Conservation (phyloP, 208 protist species). For the Acanthamoeba culbertsoni region DNA sequence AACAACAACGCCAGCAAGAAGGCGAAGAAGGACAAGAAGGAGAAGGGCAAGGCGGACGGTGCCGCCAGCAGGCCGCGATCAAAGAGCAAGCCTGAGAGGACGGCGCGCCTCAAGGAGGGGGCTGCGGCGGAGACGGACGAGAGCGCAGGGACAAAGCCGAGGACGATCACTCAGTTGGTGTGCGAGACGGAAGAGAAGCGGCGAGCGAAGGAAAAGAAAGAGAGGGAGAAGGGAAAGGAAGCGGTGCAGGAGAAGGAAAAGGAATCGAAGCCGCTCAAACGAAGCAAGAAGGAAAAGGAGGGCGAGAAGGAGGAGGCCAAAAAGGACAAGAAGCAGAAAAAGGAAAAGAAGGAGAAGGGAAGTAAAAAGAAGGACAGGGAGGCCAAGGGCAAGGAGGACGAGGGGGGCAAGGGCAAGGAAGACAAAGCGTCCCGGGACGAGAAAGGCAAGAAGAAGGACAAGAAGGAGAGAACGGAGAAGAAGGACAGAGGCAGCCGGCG, state of each 20-base stretch:
- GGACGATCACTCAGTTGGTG: neutral
- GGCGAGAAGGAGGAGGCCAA: neutral
- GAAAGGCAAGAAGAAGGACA: neutral
- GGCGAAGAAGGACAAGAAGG: neutral
- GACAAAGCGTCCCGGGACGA: no score
- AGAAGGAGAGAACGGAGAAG: neutral
- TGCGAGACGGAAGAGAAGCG: neutral
- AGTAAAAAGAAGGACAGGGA: neutral
- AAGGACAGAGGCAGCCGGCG: neutral
- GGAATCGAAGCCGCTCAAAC: neutral
- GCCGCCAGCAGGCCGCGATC: neutral
- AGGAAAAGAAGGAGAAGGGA: neutral
- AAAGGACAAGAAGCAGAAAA: neutral
- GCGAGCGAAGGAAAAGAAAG: neutral
- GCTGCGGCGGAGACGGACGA: neutral
- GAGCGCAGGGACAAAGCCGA: neutral
- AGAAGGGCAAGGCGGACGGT: neutral
- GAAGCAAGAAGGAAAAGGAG: slow-evolving; percentile 14
- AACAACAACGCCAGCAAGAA: neutral
- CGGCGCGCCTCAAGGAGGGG: neutral
- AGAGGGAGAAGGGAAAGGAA: neutral
- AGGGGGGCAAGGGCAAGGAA: neutral
- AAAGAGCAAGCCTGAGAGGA: neutral
- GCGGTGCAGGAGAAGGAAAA: neutral
- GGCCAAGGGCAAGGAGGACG: neutral